A percentile compares a stretch with the other conserved stretches of the same genome.
Conservation (phyloP, 139 green algal species). For the Chlamydomonas sp. region DNA sequence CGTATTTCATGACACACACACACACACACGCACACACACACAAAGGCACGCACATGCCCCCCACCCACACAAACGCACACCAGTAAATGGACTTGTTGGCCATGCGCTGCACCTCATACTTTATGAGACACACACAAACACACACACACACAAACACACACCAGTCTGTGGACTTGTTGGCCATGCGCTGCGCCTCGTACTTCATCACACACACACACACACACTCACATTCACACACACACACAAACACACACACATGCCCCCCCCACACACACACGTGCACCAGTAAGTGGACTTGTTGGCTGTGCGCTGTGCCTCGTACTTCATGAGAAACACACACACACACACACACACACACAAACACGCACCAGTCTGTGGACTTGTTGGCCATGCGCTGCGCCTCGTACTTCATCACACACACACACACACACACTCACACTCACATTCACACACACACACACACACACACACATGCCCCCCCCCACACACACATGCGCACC, state of each 20-base stretch:
- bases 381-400: slow-evolving; percentile 73
- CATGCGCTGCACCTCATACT: slow-evolving; percentile 59
- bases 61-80: slow-evolving; percentile 27
- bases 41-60: not conserved
- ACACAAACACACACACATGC: not conserved
- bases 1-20: too few species aligned
- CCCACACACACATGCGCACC: slow-evolving; percentile 35
- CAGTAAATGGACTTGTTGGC: slow-evolving; percentile 82
- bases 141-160: too few species aligned
- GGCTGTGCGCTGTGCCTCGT: slow-evolving; percentile 53
- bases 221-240: too few species aligned
- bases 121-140: too few species aligned
- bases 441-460: not conserved
- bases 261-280: slow-evolving; percentile 13
- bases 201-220: too few species aligned
- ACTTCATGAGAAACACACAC: too few species aligned
- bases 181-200: slow-evolving; percentile 66
- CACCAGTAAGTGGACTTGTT: slow-evolving; percentile 84
- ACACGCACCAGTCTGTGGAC: too few species aligned
- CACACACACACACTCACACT: too few species aligned
- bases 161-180: slow-evolving; percentile 89
- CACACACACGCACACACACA: too few species aligned
- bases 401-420: too few species aligned
- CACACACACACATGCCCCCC: not conserved
- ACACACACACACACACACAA: too few species aligned